phyloP scores from a whole-genome alignment of 805 yeast genomes.

The Lipomyces kockii region DNA sequence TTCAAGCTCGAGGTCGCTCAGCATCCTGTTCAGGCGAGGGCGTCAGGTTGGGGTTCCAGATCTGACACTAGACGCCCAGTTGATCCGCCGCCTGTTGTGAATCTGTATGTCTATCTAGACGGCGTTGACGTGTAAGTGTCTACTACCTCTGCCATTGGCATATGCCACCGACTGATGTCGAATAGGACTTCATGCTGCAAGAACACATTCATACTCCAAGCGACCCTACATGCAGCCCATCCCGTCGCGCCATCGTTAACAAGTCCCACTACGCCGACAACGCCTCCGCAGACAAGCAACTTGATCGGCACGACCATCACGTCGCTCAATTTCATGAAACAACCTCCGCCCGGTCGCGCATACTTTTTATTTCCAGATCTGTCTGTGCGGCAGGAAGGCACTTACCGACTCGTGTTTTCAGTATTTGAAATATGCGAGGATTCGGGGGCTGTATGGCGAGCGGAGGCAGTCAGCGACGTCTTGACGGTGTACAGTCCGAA shows the following conservation, averaged over 20 bases:
- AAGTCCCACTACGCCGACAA: conserved; percentile 9
- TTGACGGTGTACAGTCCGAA: conserved; percentile 45
- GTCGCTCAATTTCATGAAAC: conserved; percentile 33
- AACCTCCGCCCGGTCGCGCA: conserved; percentile 42
- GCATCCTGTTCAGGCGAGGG: conserved; percentile 46
- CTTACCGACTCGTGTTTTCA: conserved; percentile 42
- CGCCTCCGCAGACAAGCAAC: conserved; percentile 31
- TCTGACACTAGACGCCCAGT: conserved; percentile 46
- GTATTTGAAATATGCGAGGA: conserved; percentile 41
- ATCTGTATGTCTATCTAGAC: conserved; percentile 31
- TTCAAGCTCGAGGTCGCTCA: conserved; percentile 38
- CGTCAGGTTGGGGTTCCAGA: conserved; percentile 45
- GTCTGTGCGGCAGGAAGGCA: conserved; percentile 45
- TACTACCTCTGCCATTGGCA: conserved; percentile 8
- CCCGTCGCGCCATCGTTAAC: conserved; percentile 6
- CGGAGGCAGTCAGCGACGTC: conserved; percentile 36
- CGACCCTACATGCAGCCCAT: conserved; percentile 22
- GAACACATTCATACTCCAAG: conserved; percentile 41
- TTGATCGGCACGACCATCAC: conserved; percentile 31
- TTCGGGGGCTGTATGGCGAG: conserved; percentile 35
- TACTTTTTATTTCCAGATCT: conserved; percentile 45
- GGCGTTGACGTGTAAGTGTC: conserved; percentile 32
- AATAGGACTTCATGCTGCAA: conserved; percentile 30
- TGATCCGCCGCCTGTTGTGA: conserved; percentile 46
- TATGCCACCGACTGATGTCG: neutral